A percentile compares a stretch with the other conserved stretches of the same genome.
These are phyloP conservation scores for Nakaseomyces kungkrabaensis DNA, from an alignment of 1,139 yeast species.

Conservation along the genomic window DNA sequence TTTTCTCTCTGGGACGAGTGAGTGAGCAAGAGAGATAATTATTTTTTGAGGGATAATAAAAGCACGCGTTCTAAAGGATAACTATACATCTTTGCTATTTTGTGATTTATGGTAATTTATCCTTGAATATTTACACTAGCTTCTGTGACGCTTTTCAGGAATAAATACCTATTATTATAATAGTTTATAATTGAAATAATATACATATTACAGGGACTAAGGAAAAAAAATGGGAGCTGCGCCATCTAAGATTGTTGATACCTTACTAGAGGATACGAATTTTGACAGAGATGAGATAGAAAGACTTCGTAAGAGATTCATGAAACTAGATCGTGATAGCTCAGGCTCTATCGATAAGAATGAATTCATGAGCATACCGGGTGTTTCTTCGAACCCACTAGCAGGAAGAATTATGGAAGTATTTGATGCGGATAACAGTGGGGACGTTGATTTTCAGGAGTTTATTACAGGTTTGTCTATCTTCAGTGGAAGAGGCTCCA, in stretches of 20 bases:
- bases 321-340: constrained; percentile 90
- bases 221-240: constrained; percentile 49
- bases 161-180: too few relatives aligned
- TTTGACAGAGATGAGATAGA: constrained; percentile 87
- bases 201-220: too few relatives aligned
- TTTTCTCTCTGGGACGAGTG: too few relatives aligned
- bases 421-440: constrained; percentile 88
- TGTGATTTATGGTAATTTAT: too few relatives aligned
- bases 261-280: constrained; percentile 67
- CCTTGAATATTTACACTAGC: too few relatives aligned
- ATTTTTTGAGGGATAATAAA: too few relatives aligned
- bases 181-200: too few relatives aligned
- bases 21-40: too few relatives aligned
- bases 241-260: constrained; percentile 57
- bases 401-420: constrained; percentile 88
- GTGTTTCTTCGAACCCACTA: constrained; percentile 80
- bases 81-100: too few relatives aligned
- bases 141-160: too few relatives aligned
- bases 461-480: constrained; percentile 85
- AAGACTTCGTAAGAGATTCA: constrained; percentile 79
- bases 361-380: constrained; percentile 89
- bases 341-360: constrained; percentile 85
- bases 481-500: constrained; percentile 80
- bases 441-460: constrained; percentile 91
- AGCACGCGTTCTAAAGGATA: too few relatives aligned